Conservation (phyloP, 768 basidiomycete species). For the Podaxis carcinomalis region DNA sequence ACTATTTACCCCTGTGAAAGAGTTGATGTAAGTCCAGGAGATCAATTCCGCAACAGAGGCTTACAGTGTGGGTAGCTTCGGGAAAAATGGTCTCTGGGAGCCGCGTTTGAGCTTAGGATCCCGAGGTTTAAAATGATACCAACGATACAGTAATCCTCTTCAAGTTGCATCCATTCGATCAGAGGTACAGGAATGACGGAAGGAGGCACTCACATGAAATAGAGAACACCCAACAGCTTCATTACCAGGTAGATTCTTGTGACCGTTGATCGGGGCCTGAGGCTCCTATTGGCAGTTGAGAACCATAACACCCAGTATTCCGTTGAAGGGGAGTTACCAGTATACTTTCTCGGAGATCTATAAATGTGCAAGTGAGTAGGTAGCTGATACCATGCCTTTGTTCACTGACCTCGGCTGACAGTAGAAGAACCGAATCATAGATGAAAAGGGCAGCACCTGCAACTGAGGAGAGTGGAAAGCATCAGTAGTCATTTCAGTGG, state of each 20-base stretch:
- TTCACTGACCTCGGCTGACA: not conserved
- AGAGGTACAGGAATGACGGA: not conserved
- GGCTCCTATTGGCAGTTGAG: not conserved
- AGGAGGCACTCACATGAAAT: not conserved
- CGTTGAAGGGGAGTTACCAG: not conserved
- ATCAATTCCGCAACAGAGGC: not conserved
- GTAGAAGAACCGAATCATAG: not conserved
- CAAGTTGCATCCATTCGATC: not conserved
- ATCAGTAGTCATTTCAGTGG: not conserved
- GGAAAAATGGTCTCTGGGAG: not conserved
- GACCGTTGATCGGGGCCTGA: not conserved
- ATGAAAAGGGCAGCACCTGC: not conserved
- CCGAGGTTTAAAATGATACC: not conserved
- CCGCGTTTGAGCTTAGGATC: not conserved
- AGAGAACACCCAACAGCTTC: not conserved
- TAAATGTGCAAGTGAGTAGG: not conserved
- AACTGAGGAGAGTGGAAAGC: not conserved
- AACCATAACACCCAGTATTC: too few species aligned
- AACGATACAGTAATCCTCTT: not conserved
- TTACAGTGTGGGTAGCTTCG: not conserved
- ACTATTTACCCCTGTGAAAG: not conserved
- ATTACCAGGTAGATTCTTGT: not conserved
- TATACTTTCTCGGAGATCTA: not conserved
- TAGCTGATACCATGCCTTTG: not conserved
- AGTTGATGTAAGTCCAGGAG: not conserved